These are phyloP conservation scores for Alloascoidea africana DNA, from an alignment of 805 yeast genomes.

Conservation along the genomic window DNA sequence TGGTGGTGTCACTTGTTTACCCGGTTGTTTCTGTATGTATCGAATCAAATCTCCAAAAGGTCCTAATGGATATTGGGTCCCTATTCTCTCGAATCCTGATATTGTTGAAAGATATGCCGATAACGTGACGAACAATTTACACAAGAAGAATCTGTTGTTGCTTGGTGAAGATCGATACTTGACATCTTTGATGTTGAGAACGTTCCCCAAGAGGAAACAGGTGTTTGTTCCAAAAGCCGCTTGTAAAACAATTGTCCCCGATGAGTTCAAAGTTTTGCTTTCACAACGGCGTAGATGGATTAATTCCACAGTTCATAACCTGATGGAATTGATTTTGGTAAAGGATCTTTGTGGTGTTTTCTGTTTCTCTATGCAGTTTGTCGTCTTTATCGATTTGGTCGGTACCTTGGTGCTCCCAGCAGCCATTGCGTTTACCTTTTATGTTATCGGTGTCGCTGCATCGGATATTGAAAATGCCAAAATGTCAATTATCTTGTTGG, in stretches of 20 bases:
- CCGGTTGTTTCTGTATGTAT: constrained; percentile 92
- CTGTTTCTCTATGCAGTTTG: constrained; percentile 92
- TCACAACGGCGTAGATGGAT: constrained; percentile 97
- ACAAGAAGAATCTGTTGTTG: constrained; percentile 69
- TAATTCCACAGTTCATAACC: constrained; percentile 86
- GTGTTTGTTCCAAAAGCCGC: constrained; percentile 84
- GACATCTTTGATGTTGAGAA: constrained; percentile 72
- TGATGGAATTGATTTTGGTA: constrained; percentile 76
- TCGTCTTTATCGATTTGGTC: constrained; percentile 65
- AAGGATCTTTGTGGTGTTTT: constrained; percentile 89
- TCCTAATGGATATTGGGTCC: constrained; percentile 72
- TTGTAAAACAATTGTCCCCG: constrained; percentile 85
- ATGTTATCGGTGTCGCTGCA: constrained; percentile 62
- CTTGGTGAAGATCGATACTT: constrained; percentile 87
- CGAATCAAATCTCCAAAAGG: constrained; percentile 87
- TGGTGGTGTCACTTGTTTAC: constrained; percentile 90
- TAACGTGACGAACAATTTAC: constrained; percentile 71
- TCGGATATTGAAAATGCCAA: too few relatives aligned
- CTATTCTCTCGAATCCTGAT: constrained; percentile 86
- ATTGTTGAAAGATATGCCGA: constrained; percentile 86
- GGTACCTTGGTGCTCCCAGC: constrained; percentile 87
- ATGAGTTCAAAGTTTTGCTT: constrained; percentile 56
- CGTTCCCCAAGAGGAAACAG: constrained; percentile 84
- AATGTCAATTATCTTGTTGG: constrained; percentile 66
- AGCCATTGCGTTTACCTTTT: constrained; percentile 70